Conservation (phyloP, 768 basidiomycete genomes). For the Lentinula boryana region DNA sequence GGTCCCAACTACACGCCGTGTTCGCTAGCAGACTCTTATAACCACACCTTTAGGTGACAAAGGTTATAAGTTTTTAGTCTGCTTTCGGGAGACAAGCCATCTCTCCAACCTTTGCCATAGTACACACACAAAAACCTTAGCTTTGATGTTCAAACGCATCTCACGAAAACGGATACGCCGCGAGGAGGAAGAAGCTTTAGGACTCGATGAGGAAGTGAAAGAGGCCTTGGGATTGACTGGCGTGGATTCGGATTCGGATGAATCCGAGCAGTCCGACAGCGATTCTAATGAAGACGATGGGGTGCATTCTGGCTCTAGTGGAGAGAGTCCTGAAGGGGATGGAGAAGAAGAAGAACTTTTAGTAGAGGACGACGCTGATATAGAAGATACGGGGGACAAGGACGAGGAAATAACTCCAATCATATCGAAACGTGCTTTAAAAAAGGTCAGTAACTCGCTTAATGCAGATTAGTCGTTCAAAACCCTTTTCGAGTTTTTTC, state of each 20-base stretch:
- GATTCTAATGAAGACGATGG: background rate
- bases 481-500: too few relatives aligned
- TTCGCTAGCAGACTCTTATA: too few relatives aligned
- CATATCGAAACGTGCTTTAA: background rate
- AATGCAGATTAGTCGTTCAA: too few relatives aligned
- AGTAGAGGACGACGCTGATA: too few relatives aligned
- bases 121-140: too few relatives aligned
- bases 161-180: conserved; percentile 34
- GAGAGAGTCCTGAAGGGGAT: background rate
- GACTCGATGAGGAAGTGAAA: conserved; percentile 36
- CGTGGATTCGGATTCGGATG: conserved; percentile 43
- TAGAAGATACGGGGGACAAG: background rate
- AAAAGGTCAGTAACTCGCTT: background rate
- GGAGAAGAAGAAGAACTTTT: background rate
- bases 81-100: too few relatives aligned
- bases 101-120: too few relatives aligned
- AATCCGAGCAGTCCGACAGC: conserved; percentile 14
- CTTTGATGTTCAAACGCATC: conserved; percentile 45
- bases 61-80: too few relatives aligned
- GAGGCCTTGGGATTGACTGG: conserved; percentile 37
- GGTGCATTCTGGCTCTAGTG: background rate
- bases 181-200: conserved; percentile 38
- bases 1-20: too few relatives aligned
- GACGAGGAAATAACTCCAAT: background rate
- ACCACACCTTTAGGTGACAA: too few relatives aligned